These are phyloP conservation scores for Anthostomella pinea DNA, from an alignment of 2,329 filamentous ascomycete species.

Conservation along the genomic window DNA sequence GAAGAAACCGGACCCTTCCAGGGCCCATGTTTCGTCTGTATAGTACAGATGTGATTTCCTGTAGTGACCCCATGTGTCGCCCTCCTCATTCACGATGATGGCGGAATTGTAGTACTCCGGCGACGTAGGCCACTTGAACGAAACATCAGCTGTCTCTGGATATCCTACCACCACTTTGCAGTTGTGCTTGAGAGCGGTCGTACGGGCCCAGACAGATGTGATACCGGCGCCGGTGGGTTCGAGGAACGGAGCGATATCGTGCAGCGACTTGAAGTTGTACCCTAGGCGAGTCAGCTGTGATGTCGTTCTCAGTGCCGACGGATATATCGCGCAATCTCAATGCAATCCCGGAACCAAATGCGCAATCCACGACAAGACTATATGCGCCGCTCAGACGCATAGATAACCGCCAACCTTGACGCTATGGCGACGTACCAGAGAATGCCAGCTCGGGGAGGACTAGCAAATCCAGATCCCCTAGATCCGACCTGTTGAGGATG, in stretches of 20 bases:
- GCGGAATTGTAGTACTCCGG: slow-evolving; percentile 43
- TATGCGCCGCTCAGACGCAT: no score
- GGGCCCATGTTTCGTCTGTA: slow-evolving; percentile 60
- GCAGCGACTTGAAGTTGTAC: slow-evolving; percentile 72
- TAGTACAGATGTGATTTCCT: slow-evolving; percentile 58
- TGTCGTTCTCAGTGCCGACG: no score
- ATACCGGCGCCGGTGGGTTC: slow-evolving; percentile 65
- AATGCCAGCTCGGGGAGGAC: slow-evolving; percentile 77
- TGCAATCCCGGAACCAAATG: no score
- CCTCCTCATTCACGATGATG: slow-evolving; percentile 55
- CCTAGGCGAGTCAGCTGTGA: slow-evolving; percentile 45
- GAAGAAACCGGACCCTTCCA: slow-evolving; percentile 55
- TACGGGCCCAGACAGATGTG: slow-evolving; percentile 68
- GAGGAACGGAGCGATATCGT: slow-evolving; percentile 65
- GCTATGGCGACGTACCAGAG: slow-evolving; percentile 46
- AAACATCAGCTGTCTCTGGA: slow-evolving; percentile 62
- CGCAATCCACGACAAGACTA: no score
- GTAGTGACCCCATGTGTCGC: slow-evolving; percentile 60
- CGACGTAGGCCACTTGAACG: slow-evolving; percentile 46
- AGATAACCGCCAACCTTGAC: no score
- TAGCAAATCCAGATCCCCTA: slow-evolving; percentile 62
- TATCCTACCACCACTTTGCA: slow-evolving; percentile 72
- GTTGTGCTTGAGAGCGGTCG: slow-evolving; percentile 61
- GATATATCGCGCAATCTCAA: no score
- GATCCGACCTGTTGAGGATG: slow-evolving; percentile 53